Conservation (phyloP, 768 basidiomycete species). For the Panellus pusillus region DNA sequence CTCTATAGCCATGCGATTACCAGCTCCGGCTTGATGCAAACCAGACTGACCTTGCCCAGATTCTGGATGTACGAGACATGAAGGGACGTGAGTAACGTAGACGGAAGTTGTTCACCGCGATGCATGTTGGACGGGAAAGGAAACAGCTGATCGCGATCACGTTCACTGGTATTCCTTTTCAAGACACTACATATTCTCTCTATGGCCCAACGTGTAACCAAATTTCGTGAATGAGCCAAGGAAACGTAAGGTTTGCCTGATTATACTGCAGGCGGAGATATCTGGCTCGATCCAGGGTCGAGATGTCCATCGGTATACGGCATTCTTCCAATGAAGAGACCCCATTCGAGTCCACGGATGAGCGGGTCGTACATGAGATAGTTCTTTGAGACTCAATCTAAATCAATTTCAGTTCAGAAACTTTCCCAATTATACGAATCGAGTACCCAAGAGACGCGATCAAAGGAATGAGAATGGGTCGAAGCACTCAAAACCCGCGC, state of each 20-base stretch:
- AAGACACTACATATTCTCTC: neutral
- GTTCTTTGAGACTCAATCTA: conserved; percentile 1
- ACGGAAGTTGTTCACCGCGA: neutral
- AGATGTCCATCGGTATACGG: conserved; percentile 1
- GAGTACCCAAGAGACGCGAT: conserved; percentile 31
- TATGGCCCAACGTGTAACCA: neutral
- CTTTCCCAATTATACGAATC: neutral
- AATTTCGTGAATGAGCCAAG: conserved; percentile 18
- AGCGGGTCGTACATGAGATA: conserved; percentile 1
- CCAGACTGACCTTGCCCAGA: conserved; percentile 57
- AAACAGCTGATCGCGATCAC: conserved; percentile 3
- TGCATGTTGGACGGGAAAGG: neutral
- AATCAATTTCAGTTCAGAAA: neutral
- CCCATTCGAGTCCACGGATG: neutral
- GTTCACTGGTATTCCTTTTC: neutral
- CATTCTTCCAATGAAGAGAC: conserved; percentile 4
- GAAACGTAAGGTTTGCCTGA: neutral
- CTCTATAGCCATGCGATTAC: conserved; percentile 41
- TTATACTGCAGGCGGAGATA: conserved; percentile 8
- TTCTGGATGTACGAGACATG: conserved; percentile 78
- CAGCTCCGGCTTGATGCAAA: neutral
- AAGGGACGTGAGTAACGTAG: conserved; percentile 43
- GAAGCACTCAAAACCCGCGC: conserved; percentile 31
- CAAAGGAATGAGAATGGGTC: conserved; percentile 29
- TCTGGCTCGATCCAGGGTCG: neutral